Evolutionary conservation across 2,329 filamentous ascomycete genomes (phyloP).

Genomic region (Phyllosticta citrichinensis): DNA sequence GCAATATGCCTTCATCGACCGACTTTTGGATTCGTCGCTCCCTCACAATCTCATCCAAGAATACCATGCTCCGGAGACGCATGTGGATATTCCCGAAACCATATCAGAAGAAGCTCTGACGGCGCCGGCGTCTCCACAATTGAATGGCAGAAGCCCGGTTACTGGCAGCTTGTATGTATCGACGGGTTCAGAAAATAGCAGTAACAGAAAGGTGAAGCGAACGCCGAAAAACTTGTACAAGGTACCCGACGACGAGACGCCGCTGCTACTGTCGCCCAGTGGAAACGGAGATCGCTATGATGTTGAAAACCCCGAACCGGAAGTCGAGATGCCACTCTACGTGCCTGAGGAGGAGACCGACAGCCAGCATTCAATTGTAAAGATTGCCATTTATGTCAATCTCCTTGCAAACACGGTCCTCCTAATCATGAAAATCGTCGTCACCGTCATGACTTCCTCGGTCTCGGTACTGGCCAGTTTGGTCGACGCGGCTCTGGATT

Average conservation of each 20-base stretch:
- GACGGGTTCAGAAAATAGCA: conserved; percentile 16
- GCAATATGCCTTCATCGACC: conserved; percentile 89
- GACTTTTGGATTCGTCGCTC: conserved; percentile 81
- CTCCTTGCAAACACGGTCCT: conserved; percentile 67
- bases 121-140: conserved; percentile 13
- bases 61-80: conserved; percentile 56
- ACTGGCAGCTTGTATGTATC: neutral
- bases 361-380: conserved; percentile 64
- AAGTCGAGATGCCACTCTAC: conserved; percentile 55
- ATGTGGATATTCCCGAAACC: conserved; percentile 57
- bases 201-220: conserved; percentile 27
- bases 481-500: conserved; percentile 71
- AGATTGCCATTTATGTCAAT: conserved; percentile 81
- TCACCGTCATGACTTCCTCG: conserved; percentile 68
- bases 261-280: conserved; percentile 39
- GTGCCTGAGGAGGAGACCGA: conserved; percentile 62
- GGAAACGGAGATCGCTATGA: conserved; percentile 24
- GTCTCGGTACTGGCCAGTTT: conserved; percentile 72
- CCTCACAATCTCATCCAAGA: conserved; percentile 87
- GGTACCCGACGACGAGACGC: conserved; percentile 53
- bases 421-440: conserved; percentile 64
- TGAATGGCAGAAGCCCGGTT: conserved; percentile 11
- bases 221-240: conserved; percentile 84
- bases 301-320: conserved; percentile 35
- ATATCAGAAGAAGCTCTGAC: conserved; percentile 58